A percentile compares a stretch with the other conserved stretches of the same genome.
phyloP scores from a whole-genome alignment of 805 yeast species.

The Candida suzukii region DNA sequence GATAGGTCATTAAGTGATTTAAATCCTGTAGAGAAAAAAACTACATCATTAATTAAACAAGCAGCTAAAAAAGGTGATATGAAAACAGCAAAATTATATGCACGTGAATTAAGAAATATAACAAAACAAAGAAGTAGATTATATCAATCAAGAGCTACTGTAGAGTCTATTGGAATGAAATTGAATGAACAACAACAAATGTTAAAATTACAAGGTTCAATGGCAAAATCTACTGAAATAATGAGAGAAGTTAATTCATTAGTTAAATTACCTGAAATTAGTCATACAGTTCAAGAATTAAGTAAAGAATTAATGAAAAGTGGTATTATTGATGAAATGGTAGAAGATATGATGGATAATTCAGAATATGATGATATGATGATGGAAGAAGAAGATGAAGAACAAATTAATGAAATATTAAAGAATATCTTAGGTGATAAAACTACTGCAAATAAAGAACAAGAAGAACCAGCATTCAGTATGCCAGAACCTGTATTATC shows the following conservation, averaged over 20 bases:
- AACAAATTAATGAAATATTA: conserved; percentile 56
- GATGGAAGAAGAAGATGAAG: conserved; percentile 56
- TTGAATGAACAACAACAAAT: conserved; percentile 87
- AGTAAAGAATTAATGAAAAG: conserved; percentile 82
- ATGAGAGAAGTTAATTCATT: conserved; percentile 86
- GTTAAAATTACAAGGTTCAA: conserved; percentile 73
- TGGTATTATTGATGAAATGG: conserved; percentile 90
- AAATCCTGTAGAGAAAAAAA: conserved; percentile 57
- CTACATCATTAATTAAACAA: conserved; percentile 67
- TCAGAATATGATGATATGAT: conserved; percentile 59
- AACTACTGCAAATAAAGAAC: conserved; percentile 14
- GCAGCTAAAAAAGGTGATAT: conserved; percentile 72
- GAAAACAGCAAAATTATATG: conserved; percentile 71
- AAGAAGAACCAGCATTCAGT: conserved; percentile 28
- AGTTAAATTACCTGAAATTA: conserved; percentile 71
- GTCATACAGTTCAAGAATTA: conserved; percentile 76
- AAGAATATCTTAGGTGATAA: conserved; percentile 34
- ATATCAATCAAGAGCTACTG: conserved; percentile 74
- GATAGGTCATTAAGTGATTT: conserved; percentile 70
- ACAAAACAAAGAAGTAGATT: conserved; percentile 69
- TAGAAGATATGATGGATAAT: conserved; percentile 78
- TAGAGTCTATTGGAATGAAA: conserved; percentile 82
- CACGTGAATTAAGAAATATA: conserved; percentile 70
- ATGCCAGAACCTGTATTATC: conserved; percentile 15
- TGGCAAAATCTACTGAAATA: conserved; percentile 68